A percentile compares a stretch with the other conserved stretches of the same genome.
Evolutionary conservation across 768 basidiomycete species (phyloP).

Genomic region (Rickenella mellea): DNA sequence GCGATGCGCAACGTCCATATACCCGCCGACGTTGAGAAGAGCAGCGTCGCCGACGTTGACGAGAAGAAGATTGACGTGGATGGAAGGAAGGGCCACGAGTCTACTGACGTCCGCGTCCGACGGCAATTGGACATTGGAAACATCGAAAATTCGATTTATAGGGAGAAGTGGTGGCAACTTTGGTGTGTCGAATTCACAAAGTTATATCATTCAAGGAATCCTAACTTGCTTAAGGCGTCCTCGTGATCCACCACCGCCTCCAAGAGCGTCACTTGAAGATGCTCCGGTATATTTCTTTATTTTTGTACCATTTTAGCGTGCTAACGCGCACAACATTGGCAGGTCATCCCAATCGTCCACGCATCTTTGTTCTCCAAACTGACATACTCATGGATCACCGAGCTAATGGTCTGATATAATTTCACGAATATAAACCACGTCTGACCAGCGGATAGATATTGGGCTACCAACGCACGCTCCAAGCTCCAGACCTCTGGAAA

Average conservation of each 20-base stretch:
- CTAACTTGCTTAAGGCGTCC: conserved; percentile 37
- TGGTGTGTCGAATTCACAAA: conserved; percentile 28
- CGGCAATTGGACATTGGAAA: conserved; percentile 1
- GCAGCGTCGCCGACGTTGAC: too few species aligned
- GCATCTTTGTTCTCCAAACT: conserved; percentile 52
- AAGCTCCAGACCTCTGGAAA: conserved; percentile 69
- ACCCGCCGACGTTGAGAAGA: too few species aligned
- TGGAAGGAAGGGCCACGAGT: too few species aligned
- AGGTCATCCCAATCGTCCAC: conserved; percentile 47
- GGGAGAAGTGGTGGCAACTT: conserved; percentile 44
- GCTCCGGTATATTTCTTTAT: conserved; percentile 28
- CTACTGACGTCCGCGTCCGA: too few species aligned
- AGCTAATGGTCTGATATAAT: conserved; percentile 34
- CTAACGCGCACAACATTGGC: neutral
- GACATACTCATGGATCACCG: conserved; percentile 59
- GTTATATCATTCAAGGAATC: neutral
- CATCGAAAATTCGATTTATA: conserved; percentile 12
- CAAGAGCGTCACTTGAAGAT: conserved; percentile 45
- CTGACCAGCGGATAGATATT: conserved; percentile 25
- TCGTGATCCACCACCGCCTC: conserved; percentile 44
- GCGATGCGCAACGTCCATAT: too few species aligned
- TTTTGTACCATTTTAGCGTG: neutral
- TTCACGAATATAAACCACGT: neutral
- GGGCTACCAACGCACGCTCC: conserved; percentile 65
- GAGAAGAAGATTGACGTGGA: too few species aligned